These are phyloP conservation scores for Apocynum venetum DNA, from an alignment of 257 asterid genomes.

Conservation along the genomic window DNA sequence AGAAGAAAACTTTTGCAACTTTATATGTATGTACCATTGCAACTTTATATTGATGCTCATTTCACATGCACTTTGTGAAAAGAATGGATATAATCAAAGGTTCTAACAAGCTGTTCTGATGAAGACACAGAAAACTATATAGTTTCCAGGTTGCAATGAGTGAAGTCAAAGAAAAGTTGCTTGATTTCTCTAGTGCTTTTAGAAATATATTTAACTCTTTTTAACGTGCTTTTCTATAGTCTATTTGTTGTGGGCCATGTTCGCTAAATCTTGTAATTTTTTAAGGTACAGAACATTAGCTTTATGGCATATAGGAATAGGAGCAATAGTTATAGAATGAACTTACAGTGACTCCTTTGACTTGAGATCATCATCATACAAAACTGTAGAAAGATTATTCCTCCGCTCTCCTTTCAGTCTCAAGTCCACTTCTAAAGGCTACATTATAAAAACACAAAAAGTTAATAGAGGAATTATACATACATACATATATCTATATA, in stretches of 20 bases:
- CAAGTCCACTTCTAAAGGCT: neutral
- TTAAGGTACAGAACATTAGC: too few species aligned
- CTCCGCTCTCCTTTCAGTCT: constrained; percentile 5
- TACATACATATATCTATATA: too few species aligned
- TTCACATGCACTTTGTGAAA: constrained; percentile 3
- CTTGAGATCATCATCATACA: constrained; percentile 9
- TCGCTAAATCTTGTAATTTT: neutral
- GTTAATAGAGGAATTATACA: neutral
- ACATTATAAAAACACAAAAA: neutral
- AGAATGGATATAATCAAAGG: constrained; percentile 1
- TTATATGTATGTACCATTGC: neutral
- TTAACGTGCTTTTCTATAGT: neutral
- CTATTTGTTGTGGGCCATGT: neutral
- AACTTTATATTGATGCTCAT: neutral
- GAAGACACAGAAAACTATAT: neutral
- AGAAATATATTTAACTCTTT: constrained; percentile 1
- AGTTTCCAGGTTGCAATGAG: constrained; percentile 3
- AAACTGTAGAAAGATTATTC: neutral
- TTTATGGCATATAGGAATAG: neutral
- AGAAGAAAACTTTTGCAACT: neutral
- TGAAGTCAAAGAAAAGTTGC: neutral
- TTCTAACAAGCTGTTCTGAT: neutral
- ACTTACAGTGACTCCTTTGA: constrained; percentile 12
- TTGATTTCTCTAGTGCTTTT: neutral
- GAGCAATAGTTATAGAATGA: neutral